Evolutionary conservation across 2,329 filamentous ascomycete species (phyloP), one percentile per base, ranked within the genome.

Genomic region (Aspergillus ibericus): DNA sequence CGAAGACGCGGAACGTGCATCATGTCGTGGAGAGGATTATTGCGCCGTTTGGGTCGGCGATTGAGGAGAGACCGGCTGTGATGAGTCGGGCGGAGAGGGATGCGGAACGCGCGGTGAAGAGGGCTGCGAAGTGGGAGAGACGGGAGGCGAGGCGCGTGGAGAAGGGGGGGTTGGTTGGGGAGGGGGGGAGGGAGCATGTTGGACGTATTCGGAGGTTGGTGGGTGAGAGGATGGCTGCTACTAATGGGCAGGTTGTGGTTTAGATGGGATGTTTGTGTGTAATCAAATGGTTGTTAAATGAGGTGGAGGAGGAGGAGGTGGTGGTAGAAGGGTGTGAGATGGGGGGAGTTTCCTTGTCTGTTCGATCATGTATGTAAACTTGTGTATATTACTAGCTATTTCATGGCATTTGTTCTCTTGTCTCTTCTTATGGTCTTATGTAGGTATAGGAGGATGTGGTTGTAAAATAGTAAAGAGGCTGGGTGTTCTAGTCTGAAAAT

Each of bases 21-120:
- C 76, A 78, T 58, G 75, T 79, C 4, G 76, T 79, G 12, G 75
- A 78, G 62, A 66, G 74, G 9, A 79, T 79, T 53, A 63, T 79
- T 46, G 70, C 75, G 16, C 77, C 77, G 18, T 79, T 78, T 58
- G 77, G 73, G 1, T 53, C 55, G 3, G 58, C 64, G 0, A 70
- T 79, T 56, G 70, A 72, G 10, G 68, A 75, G 9, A 69, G 77
- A 20, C 75, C 76, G 47, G 50, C 71, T 35, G 71, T 78, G 6
- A 50, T 74, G 67, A 72, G 68, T 16, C 62, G 68, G 18, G 68
- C 69, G 58, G 73, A 78, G 62, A 69, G 75, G 15, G 68, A 76
- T 58, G 66, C 62, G 25, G 61, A 68, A 64, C 65, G 70, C 7
- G 66, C 66, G 44, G 53, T 58, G 12, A 72, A 73, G 61, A 70